A percentile compares a stretch with the other conserved stretches of the same genome.
These are phyloP conservation scores for Tolypocladium nubicola DNA, from an alignment of 2,329 filamentous ascomycete species.

Conservation along the genomic window DNA sequence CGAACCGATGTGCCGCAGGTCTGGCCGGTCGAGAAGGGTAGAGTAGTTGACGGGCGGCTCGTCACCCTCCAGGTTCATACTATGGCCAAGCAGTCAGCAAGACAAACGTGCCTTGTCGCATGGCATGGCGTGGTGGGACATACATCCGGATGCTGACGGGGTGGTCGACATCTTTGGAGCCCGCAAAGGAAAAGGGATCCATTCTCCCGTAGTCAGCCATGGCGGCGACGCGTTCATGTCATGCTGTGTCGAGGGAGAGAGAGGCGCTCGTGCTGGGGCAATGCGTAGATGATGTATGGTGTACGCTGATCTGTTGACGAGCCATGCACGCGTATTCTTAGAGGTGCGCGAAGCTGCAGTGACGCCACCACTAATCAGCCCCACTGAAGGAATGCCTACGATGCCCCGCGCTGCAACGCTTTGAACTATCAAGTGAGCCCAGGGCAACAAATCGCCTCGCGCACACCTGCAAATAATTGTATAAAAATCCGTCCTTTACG, in stretches of 20 bases:
- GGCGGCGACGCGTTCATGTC: slow-evolving; percentile 13
- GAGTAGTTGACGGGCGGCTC: slow-evolving; percentile 40
- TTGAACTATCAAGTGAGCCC: neutral
- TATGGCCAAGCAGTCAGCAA: slow-evolving; percentile 14
- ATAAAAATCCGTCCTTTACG: neutral
- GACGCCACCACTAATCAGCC: neutral
- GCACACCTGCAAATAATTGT: neutral
- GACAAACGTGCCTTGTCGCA: neutral
- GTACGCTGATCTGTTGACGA: neutral
- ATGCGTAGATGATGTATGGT: neutral
- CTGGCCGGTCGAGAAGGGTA: slow-evolving; percentile 64
- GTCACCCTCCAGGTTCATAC: slow-evolving; percentile 37
- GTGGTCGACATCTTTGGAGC: slow-evolving; percentile 72
- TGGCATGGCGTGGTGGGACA: slow-evolving; percentile 10
- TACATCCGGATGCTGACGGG: slow-evolving; percentile 59
- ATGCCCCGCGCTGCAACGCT: neutral
- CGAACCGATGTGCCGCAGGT: slow-evolving; percentile 79
- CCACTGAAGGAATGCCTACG: neutral
- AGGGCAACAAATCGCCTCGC: neutral
- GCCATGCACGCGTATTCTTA: neutral
- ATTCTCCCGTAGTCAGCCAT: slow-evolving; percentile 44
- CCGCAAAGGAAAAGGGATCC: slow-evolving; percentile 95
- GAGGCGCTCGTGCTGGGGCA: neutral
- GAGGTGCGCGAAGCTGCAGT: neutral
- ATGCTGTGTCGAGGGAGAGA: slow-evolving; percentile 8